Base-by-base conservation (phyloP, 2,329 filamentous ascomycete genomes). In the Ceratocystis eucalypticola region DNA sequence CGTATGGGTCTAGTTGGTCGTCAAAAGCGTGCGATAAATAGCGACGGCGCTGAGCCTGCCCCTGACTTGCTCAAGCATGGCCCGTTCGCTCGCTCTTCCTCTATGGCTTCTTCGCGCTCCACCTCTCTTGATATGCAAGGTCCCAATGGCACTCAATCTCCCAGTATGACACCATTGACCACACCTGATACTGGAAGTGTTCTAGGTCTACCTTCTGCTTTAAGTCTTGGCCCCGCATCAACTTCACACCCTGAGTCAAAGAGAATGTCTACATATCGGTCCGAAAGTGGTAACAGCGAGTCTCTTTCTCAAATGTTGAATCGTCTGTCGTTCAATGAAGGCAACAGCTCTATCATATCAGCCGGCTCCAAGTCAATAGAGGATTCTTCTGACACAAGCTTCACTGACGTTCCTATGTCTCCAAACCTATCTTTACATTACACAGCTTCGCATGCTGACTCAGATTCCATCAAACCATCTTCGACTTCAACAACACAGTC, bases 1-100 rank as follows among this genome's bases (percentile, higher is more conserved):
- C 87, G 94, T 33, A 97, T 99, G 93, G 95, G 94, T 74, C 80
- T 99, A 69, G 89, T 99, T 69, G 94, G 94, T 68, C 89, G 94
- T 72, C 94, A 99, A 76, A 97, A 99, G 78, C 86, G 94, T 72
- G 91, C 93, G 25, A 80, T 96, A 61, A 94, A 88, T 73, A 86
- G 82, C 77, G 83, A 82, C 73, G 80, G 85, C 33, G 85, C 86
- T 41, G 93, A 99, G 70, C 85, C 88, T n/a, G 91, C 87, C 0
- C 94, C 94, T 0, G 95, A 99, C 77, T 79, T 99, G 12, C 82
- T 97, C 55, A 96, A 96, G 74, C 87, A 94, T 72, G 92, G 93
- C 0, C 91, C 93, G 0, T 97, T 97, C 76, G 89, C 87, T 66
- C 86, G 91, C 64, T 88, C 90, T 3, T 84, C 88, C 3, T 97